Evolutionary conservation across 2,329 filamentous ascomycete species (phyloP).

Genomic region (Metarhizium album): DNA sequence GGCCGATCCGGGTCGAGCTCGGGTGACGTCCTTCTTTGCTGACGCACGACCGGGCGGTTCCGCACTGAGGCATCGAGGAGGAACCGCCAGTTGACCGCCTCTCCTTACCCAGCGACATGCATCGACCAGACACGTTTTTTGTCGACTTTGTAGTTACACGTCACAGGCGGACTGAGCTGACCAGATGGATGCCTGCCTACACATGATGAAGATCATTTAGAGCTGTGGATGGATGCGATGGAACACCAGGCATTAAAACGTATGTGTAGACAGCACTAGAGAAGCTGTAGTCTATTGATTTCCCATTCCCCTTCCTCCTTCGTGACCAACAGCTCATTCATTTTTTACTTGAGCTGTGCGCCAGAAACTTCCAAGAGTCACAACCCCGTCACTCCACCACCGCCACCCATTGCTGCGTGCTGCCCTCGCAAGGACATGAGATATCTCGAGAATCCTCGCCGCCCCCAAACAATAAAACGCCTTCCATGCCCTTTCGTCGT

Average conservation of each 20-base stretch:
- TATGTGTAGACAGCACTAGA: neutral
- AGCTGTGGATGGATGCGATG: too few relatives aligned
- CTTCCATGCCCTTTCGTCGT: conserved; percentile 11
- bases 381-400: neutral
- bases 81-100: too few relatives aligned
- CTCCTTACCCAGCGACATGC: too few relatives aligned
- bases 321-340: neutral
- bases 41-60: too few relatives aligned
- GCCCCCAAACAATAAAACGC: conserved; percentile 5
- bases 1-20: neutral
- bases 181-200: too few relatives aligned
- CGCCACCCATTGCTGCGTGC: neutral
- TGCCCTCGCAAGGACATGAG: neutral
- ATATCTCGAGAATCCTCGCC: neutral
- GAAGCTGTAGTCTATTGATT: neutral
- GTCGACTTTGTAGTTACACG: too few relatives aligned
- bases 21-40: neutral
- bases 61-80: too few relatives aligned
- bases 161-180: too few relatives aligned
- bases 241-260: too few relatives aligned
- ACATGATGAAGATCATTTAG: too few relatives aligned
- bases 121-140: too few relatives aligned
- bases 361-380: neutral
- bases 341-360: neutral
- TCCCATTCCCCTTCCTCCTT: neutral